A percentile compares a stretch with the other conserved stretches of the same genome.
Evolutionary conservation across 2,329 filamentous ascomycete genomes (phyloP).

Genomic region (Tolypocladium pustulatum): DNA sequence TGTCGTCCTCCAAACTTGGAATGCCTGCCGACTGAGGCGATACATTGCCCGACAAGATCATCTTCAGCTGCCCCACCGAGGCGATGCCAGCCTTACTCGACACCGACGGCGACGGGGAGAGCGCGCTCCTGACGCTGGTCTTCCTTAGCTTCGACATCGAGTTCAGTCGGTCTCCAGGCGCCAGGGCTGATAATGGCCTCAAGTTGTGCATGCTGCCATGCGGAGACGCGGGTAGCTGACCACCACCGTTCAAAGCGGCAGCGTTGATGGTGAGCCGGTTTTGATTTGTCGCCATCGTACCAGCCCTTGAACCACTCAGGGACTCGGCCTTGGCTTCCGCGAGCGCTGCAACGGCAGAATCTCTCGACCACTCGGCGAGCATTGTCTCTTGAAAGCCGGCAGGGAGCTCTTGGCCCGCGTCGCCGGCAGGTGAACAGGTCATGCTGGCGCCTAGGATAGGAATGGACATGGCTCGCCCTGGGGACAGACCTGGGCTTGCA

Average conservation of each 20-base stretch:
- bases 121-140: conserved; percentile 40
- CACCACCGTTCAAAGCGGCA: conserved; percentile 26
- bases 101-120: conserved; percentile 32
- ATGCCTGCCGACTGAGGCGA: conserved; percentile 26
- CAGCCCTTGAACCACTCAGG: conserved; percentile 62
- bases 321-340: conserved; percentile 63
- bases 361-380: conserved; percentile 69
- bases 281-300: conserved; percentile 41
- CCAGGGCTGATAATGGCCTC: conserved; percentile 35
- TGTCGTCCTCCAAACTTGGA: conserved; percentile 35
- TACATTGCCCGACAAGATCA: conserved; percentile 43
- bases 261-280: conserved; percentile 50
- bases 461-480: conserved; percentile 51
- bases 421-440: conserved; percentile 25
- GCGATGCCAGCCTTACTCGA: conserved; percentile 41
- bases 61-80: conserved; percentile 54
- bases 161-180: conserved; percentile 20
- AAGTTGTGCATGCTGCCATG: conserved; percentile 39
- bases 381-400: conserved; percentile 62
- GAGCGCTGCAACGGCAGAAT: conserved; percentile 57
- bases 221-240: conserved; percentile 30
- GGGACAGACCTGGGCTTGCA: conserved; percentile 59
- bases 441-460: conserved; percentile 46
- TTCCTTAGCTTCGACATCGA: conserved; percentile 37
- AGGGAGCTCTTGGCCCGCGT: conserved; percentile 49